Evolutionary conservation across 768 basidiomycete genomes (phyloP).

Genomic region (Auricularia cornea): DNA sequence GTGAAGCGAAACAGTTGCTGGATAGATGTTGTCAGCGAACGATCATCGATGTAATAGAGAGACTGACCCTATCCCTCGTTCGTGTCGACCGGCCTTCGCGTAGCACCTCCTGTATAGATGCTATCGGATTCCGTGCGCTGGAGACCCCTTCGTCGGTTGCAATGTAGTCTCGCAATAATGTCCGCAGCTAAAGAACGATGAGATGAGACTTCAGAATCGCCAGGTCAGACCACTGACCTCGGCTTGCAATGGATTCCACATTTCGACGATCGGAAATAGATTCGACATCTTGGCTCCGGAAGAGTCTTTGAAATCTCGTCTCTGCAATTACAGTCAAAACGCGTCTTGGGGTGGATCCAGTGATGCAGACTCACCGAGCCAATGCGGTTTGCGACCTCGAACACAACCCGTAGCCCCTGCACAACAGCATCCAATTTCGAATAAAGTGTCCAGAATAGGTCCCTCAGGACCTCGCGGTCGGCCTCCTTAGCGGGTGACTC

Average conservation of each 20-base stretch:
- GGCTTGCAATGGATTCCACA: constrained; percentile 81
- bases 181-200: constrained; percentile 55
- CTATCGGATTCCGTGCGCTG: constrained; percentile 78
- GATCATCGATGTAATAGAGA: background rate
- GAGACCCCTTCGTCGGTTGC: constrained; percentile 82
- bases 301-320: constrained; percentile 86
- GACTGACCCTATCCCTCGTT: constrained; percentile 63
- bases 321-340: constrained; percentile 35
- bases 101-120: constrained; percentile 89
- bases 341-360: too few relatives aligned
- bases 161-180: constrained; percentile 79
- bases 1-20: constrained; percentile 86
- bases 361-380: constrained; percentile 53
- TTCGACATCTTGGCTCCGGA: constrained; percentile 68
- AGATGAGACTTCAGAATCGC: constrained; percentile 3
- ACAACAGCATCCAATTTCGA: constrained; percentile 91
- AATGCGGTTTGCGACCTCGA: constrained; percentile 85
- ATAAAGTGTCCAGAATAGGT: constrained; percentile 96
- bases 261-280: constrained; percentile 75
- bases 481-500: constrained; percentile 63
- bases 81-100: constrained; percentile 62
- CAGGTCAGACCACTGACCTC: constrained; percentile 50
- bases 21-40: background rate
- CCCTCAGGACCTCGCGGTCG: constrained; percentile 79
- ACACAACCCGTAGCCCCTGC: constrained; percentile 83